These are phyloP conservation scores for Escallonia herrerae DNA, from an alignment of 129 eudicot genomes.

Conservation along the genomic window DNA sequence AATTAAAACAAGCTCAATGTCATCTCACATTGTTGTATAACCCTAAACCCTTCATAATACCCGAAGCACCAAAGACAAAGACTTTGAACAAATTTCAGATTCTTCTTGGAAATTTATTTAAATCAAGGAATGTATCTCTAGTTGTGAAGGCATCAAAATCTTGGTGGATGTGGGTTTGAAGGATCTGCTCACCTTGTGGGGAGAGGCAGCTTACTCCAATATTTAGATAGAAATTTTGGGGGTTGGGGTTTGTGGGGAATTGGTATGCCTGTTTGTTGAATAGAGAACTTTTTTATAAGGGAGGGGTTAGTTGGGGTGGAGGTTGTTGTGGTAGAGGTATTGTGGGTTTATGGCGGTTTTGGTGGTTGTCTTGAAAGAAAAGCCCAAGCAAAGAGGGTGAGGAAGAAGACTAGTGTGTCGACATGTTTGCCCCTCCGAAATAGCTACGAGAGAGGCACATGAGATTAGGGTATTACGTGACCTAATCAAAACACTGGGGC, in stretches of 20 bases:
- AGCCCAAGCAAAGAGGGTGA: constrained; percentile 36
- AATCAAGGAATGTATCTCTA: constrained; percentile 21
- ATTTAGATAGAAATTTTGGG: constrained; percentile 24
- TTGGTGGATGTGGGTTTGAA: constrained; percentile 43
- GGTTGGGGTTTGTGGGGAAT: constrained; percentile 14
- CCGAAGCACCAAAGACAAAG: constrained; percentile 43
- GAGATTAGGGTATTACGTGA: too few species aligned
- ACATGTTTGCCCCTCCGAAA: too few species aligned
- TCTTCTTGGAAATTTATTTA: constrained; percentile 23
- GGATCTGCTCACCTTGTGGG: constrained; percentile 54
- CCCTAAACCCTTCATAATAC: constrained; percentile 61
- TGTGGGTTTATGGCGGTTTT: constrained; percentile 19
- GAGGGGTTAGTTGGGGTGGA: constrained; percentile 26
- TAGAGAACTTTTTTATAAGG: constrained; percentile 15
- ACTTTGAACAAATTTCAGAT: constrained; percentile 24
- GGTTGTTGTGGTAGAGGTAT: background rate
- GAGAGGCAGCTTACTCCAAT: constrained; percentile 41
- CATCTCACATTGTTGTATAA: constrained; percentile 54
- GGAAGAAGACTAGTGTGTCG: constrained; percentile 23
- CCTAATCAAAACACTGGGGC: too few species aligned
- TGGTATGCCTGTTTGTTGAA: constrained; percentile 24
- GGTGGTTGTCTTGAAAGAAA: constrained; percentile 26
- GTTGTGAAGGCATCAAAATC: constrained; percentile 24
- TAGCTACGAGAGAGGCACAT: too few species aligned
- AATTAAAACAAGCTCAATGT: constrained; percentile 64